Base-by-base conservation (phyloP, 1,139 yeast genomes). In the Fermentozyma sake region DNA sequence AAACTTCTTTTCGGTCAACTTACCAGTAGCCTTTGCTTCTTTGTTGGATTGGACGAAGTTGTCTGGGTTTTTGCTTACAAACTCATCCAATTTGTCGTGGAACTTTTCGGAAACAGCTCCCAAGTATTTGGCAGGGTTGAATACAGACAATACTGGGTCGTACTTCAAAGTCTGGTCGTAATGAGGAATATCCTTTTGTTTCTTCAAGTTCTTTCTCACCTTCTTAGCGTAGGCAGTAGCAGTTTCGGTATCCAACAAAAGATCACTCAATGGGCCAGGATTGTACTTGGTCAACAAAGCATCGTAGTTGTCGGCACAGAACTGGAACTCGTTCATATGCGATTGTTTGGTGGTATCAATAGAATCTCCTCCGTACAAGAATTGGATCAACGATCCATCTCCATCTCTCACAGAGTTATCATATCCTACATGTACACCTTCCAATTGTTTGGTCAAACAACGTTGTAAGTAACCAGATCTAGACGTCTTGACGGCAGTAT, bases 401-500 rank as follows among this genome's bases (percentile, higher is more conserved):
- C 86, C 83, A 55, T 93, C 96, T 61, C 99, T 78, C 16, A 93
- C 95, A 32, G 96, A 76, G 64, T 89, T 87, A 61, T 93, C 99
- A 52, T 93, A 93, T 28, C 86, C 76, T 23, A 87, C 82, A 47
- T 86, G 95, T 19, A 93, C 95, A 67, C 98, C 98, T 61, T 93
- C 99, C 43, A 93, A 72, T 63, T 91, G 98, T 61, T 93, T 93
- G 38, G 96, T 91, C 63, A 93, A 74, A 76, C 98, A 93, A 68
- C 99, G 82, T 66, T 93, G 99, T 58, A 93, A 74, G 64, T 93
- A 93, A 55, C 99, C 99, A 31, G 98, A 89, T 66, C 96, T 82
- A 14, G 97, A 86, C 7, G 99, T 93, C 64, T 93, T 93, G 42
- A 93, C 98, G 31, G 99, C 98, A 34, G 99, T 93, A 72, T 93